phyloP scores from a whole-genome alignment of 2,329 filamentous ascomycete genomes.

The Xylariaceae sp. region DNA sequence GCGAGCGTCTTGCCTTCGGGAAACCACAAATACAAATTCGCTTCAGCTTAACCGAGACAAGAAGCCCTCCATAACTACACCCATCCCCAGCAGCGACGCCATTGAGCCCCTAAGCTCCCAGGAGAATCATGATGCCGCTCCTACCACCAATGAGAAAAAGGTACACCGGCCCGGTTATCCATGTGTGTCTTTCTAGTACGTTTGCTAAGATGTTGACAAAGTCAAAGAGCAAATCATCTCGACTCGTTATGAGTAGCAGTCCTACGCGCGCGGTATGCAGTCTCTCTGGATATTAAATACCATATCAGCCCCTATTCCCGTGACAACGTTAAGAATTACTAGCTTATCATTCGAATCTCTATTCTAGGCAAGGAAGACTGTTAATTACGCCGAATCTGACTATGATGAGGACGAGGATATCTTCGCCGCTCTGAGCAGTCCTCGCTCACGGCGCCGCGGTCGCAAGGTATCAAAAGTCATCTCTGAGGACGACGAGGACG shows the following conservation, averaged over 20 bases:
- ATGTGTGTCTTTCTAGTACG: constrained; percentile 39
- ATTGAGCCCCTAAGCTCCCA: constrained; percentile 63
- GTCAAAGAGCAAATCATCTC: constrained; percentile 39
- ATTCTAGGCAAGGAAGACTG: constrained; percentile 46
- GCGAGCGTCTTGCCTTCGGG: constrained; percentile 40
- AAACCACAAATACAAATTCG: constrained; percentile 44
- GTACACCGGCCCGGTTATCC: constrained; percentile 48
- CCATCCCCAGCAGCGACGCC: constrained; percentile 75
- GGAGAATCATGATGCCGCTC: constrained; percentile 51
- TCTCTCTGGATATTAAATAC: not conserved
- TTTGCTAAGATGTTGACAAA: constrained; percentile 37
- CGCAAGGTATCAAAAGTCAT: constrained; percentile 55
- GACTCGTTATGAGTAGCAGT: constrained; percentile 53
- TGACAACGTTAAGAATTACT: not conserved
- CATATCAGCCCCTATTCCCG: not conserved
- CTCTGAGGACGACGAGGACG: constrained; percentile 63
- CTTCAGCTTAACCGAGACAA: constrained; percentile 35
- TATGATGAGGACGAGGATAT: constrained; percentile 73
- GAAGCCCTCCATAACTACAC: constrained; percentile 52
- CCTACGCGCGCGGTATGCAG: constrained; percentile 69
- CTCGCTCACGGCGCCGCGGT: constrained; percentile 37
- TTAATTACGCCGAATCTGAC: constrained; percentile 82
- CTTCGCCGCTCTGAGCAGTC: constrained; percentile 44
- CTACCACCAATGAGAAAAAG: constrained; percentile 32
- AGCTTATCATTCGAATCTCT: not conserved